Percentiles rank a stretch among this genome's conserved stretches.
phyloP scores from a whole-genome alignment of 2,329 filamentous ascomycete genomes.

The Falciphora oryzae region DNA sequence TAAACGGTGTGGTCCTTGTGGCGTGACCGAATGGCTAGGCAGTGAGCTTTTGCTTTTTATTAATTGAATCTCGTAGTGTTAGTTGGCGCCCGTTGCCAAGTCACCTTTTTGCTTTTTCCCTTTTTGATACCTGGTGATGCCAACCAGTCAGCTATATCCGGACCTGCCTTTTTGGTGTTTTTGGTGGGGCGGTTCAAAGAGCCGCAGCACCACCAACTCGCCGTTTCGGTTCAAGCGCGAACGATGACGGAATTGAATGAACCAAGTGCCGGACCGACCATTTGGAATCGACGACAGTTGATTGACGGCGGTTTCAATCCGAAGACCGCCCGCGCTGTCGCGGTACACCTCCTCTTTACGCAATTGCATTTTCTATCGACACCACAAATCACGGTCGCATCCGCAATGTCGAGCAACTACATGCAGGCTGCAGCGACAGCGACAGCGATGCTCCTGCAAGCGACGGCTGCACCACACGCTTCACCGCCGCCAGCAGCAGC shows the following conservation, averaged over 20 bases:
- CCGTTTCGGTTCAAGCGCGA: too few relatives aligned
- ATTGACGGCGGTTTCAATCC: neutral
- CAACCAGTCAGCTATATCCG: too few relatives aligned
- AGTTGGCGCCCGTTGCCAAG: too few relatives aligned
- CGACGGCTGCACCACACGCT: neutral
- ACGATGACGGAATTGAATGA: neutral
- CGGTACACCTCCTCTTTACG: neutral
- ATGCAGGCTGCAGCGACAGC: conserved; percentile 7
- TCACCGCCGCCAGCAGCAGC: conserved; percentile 20
- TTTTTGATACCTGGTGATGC: neutral
- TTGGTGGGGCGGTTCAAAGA: neutral
- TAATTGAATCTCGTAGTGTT: too few relatives aligned
- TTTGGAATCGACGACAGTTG: neutral
- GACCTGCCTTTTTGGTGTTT: neutral
- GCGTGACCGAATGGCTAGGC: too few relatives aligned
- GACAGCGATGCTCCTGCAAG: conserved; percentile 6
- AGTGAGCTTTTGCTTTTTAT: too few relatives aligned
- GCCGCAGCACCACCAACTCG: neutral
- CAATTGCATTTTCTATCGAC: too few relatives aligned
- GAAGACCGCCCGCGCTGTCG: neutral
- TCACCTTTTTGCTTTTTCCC: neutral
- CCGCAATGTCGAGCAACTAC: neutral
- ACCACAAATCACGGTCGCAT: neutral
- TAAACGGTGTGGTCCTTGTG: too few relatives aligned
- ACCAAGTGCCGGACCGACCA: neutral